Conservation (phyloP, 305 asterid genomes). For the Rubia balearica region DNA sequence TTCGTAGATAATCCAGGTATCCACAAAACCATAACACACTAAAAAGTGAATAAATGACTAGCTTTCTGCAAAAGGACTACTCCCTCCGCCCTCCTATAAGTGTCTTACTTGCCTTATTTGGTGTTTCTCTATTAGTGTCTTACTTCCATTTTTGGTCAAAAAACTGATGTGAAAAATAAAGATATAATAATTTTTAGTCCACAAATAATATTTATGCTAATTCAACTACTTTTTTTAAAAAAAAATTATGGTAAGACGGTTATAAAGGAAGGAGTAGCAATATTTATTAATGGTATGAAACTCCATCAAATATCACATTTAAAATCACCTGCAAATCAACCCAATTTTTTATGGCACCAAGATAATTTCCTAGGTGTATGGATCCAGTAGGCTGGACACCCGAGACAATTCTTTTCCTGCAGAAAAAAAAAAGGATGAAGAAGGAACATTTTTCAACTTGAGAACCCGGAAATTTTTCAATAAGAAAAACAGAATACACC, state of each 20-base stretch:
- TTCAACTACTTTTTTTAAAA: too few species aligned
- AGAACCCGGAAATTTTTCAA: neutral
- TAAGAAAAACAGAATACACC: too few species aligned
- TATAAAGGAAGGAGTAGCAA: too few species aligned
- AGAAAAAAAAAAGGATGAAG: neutral
- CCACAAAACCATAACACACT: neutral
- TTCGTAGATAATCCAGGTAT: neutral
- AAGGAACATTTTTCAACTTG: neutral
- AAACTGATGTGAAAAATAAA: too few species aligned
- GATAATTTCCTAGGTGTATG: constrained; percentile 88
- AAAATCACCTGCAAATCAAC: constrained; percentile 66
- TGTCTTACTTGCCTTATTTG: too few species aligned
- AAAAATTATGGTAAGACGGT: too few species aligned
- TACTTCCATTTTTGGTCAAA: too few species aligned
- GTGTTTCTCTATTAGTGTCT: too few species aligned
- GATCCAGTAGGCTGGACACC: constrained; percentile 99
- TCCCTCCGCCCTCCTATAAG: too few species aligned
- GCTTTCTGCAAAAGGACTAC: neutral
- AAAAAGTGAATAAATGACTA: neutral
- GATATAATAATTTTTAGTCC: too few species aligned
- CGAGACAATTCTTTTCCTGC: constrained; percentile 91
- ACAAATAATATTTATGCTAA: too few species aligned
- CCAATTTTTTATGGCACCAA: constrained; percentile 96
- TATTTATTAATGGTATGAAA: neutral
- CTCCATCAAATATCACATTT: constrained; percentile 2